Evolutionary conservation across 2,329 filamentous ascomycete species (phyloP), one percentile per base, ranked within the genome.

Genomic region (Alternaria incomplexa): DNA sequence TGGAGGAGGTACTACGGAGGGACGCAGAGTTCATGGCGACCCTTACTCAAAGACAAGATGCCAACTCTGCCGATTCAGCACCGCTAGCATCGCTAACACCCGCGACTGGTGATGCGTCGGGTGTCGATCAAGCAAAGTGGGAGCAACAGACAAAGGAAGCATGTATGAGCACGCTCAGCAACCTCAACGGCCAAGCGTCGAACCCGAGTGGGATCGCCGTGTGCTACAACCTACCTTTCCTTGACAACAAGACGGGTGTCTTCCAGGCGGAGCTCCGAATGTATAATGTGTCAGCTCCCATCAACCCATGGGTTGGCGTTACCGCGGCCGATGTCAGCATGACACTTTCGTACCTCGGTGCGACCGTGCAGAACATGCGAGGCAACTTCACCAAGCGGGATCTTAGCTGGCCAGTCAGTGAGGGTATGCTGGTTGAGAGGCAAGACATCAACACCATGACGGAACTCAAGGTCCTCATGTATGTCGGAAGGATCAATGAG

Each of bases 251-350:
- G 5, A 89, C 87, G 0, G 92, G 92, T 28, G 82, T 88, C 15
- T 96, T 96, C 76, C 87, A 91, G 79, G 91, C 92, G 28, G 92
- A 96, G 76, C 79, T 96, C 54, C 86, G 92, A 57, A 82, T 96
- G 63, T 96, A 89, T 81, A 89, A 90, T 77, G 81, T 94, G 50
- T 89, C 88, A 6, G 79, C 85, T 0, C 85, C 91, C 0, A 84
- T 78, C 11, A 78, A 80, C 20, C 80, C 81, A 15, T 87, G 86
- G 81, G 69, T 69, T 17, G 79, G 80, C 13, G 73, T 85, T 22
- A 72, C 71, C 11, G 75, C 77, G 10, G 73, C 72, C 26, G 79
- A 81, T 59, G 78, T 83, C 52, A 80, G 75, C 63, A 78, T 83
- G 71, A 78, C 78, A 11, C 66, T 83, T 58, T 78, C 77, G 7